Conservation (phyloP, 176 grass and related monocot genomes). For the Dactylis glomerata region DNA sequence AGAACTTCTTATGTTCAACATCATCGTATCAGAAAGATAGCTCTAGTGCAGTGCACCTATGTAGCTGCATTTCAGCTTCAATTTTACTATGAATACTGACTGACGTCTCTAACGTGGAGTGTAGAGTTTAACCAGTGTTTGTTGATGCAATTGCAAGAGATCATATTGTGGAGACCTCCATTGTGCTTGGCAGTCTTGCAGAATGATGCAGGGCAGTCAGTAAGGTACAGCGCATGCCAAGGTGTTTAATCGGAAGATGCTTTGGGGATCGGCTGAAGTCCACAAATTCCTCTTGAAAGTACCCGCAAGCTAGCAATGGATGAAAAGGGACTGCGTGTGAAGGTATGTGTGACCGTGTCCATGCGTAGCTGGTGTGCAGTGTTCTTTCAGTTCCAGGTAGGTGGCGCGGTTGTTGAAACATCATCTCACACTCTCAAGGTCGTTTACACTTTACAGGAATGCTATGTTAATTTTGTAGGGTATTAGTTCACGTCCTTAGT, state of each 20-base stretch:
- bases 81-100: background rate
- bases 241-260: background rate
- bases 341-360: background rate
- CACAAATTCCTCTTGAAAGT: background rate
- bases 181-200: background rate
- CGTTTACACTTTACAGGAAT: background rate
- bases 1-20: background rate
- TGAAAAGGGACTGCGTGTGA: background rate
- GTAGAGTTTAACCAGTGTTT: background rate
- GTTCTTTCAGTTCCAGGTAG: no score
- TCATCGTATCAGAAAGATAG: background rate
- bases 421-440: background rate
- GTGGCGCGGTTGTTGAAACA: background rate
- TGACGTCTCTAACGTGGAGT: background rate
- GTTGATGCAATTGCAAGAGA: background rate
- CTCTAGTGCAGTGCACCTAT: background rate
- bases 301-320: background rate
- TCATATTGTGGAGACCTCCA: background rate
- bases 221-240: background rate
- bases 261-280: background rate
- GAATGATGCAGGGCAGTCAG: background rate
- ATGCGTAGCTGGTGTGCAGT: no score
- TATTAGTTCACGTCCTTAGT: background rate
- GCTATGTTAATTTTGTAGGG: background rate
- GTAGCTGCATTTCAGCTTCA: background rate